Evolutionary conservation across 805 yeast species (phyloP).

Genomic region (Candida incommunis): DNA sequence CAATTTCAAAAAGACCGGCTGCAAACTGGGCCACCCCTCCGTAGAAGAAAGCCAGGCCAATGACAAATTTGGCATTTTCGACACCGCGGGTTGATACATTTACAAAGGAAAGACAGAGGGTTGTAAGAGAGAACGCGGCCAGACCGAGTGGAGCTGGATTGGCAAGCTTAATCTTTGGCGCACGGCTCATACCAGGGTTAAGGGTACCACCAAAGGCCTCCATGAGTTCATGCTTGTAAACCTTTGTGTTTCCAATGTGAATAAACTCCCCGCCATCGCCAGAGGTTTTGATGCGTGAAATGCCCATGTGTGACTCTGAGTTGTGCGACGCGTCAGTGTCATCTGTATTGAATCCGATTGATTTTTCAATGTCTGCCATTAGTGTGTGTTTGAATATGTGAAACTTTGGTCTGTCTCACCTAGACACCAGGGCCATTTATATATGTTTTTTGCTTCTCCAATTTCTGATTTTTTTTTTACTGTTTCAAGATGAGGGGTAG

Average conservation of each 20-base stretch:
- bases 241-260: constrained; percentile 59
- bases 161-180: constrained; percentile 44
- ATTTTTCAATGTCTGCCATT: no score
- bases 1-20: constrained; percentile 57
- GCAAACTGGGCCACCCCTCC: constrained; percentile 48
- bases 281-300: background rate
- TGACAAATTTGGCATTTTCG: constrained; percentile 35
- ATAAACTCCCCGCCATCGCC: constrained; percentile 41
- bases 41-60: constrained; percentile 45
- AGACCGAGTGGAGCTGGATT: constrained; percentile 57
- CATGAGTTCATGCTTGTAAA: constrained; percentile 31
- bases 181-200: constrained; percentile 52
- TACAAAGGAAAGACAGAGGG: constrained; percentile 42
- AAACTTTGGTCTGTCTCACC: no score
- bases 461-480: no score
- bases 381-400: no score
- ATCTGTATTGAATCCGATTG: no score
- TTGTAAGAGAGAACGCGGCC: constrained; percentile 46
- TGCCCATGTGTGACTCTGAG: no score
- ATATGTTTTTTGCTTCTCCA: no score
- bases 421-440: no score
- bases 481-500: no score
- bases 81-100: constrained; percentile 44
- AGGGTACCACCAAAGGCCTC: constrained; percentile 59
- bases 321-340: no score